phyloP scores from a whole-genome alignment of 768 basidiomycete species.

The Psilocybe sp. region DNA sequence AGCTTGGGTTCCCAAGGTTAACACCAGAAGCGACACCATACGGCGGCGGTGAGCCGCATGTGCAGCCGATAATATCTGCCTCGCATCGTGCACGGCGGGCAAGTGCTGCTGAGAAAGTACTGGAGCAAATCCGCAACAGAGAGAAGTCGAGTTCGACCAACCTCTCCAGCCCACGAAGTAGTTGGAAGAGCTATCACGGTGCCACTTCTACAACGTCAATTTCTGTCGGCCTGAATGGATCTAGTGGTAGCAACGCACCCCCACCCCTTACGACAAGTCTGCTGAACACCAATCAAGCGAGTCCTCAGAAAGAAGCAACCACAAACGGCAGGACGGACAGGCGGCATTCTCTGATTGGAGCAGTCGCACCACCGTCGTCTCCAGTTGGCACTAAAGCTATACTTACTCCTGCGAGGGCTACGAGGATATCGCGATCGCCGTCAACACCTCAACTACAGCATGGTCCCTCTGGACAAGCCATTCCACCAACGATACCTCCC shows the following conservation, averaged over 20 bases:
- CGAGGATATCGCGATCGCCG: constrained; percentile 53
- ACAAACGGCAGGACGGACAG: constrained; percentile 27
- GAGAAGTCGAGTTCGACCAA: constrained; percentile 38
- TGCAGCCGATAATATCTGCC: constrained; percentile 24
- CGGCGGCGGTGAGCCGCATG: constrained; percentile 11
- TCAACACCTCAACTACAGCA: constrained; percentile 41
- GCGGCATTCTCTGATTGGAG: constrained; percentile 37
- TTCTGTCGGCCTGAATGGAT: not conserved
- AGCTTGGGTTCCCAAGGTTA: constrained; percentile 9
- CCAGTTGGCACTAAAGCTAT: constrained; percentile 34
- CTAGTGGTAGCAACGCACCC: not conserved
- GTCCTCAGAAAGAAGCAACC: constrained; percentile 16
- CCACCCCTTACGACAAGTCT: not conserved
- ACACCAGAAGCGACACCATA: constrained; percentile 15
- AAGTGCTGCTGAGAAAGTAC: constrained; percentile 67
- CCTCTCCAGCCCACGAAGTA: constrained; percentile 37
- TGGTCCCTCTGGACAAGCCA: constrained; percentile 24
- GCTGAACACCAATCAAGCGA: constrained; percentile 12
- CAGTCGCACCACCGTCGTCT: constrained; percentile 35
- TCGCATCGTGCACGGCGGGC: constrained; percentile 45
- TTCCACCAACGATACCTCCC: constrained; percentile 44
- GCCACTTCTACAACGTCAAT: constrained; percentile 17
- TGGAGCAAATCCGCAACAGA: constrained; percentile 61
- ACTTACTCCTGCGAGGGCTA: constrained; percentile 39
- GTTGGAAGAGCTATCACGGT: constrained; percentile 43